A percentile compares a stretch with the other conserved stretches of the same genome.
Conservation (phyloP, 306 rosid species). For the Quercus suber region DNA sequence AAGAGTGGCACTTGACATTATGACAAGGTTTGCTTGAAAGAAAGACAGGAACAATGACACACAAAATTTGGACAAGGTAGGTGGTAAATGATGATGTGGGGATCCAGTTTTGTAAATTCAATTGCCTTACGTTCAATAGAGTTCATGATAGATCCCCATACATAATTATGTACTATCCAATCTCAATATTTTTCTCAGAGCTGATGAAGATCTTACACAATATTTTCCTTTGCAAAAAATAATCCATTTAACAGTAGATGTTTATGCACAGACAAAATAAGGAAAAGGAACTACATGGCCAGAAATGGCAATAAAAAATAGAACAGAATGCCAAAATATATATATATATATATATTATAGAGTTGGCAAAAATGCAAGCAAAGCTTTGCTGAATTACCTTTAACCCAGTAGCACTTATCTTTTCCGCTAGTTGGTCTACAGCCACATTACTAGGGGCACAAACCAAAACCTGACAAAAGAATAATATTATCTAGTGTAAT, state of each 20-base stretch:
- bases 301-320: neutral
- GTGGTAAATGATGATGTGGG: neutral
- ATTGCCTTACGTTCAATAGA: neutral
- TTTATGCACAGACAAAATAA: neutral
- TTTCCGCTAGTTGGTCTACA: conserved; percentile 96
- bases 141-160: neutral
- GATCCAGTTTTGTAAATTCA: neutral
- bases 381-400: conserved; percentile 55
- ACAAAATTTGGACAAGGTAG: neutral
- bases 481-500: neutral
- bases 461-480: conserved; percentile 73
- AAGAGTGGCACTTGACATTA: too few species aligned
- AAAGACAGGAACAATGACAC: neutral
- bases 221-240: neutral
- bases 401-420: conserved; percentile 95
- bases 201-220: neutral
- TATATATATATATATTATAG: neutral
- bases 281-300: neutral
- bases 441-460: conserved; percentile 99
- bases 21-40: too few species aligned
- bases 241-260: neutral
- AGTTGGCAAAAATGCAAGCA: neutral
- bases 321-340: neutral
- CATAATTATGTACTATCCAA: neutral
- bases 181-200: neutral